Conservation (phyloP, 129 eudicot genomes). For the Deinandra increscens region DNA sequence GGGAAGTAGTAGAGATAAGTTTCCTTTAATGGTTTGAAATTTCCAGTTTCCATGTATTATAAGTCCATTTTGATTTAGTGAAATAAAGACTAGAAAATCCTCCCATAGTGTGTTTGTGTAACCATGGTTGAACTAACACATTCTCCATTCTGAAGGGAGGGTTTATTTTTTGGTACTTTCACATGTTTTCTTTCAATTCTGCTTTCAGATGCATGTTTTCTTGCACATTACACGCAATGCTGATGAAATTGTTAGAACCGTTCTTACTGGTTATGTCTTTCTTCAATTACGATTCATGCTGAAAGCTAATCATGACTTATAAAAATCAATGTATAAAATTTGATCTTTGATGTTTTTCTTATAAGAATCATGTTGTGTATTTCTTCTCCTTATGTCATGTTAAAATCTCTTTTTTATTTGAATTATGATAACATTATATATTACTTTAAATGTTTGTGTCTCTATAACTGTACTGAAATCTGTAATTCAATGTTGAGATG, state of each 20-base stretch:
- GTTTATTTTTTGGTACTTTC: too few relatives aligned
- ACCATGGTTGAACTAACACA: too few relatives aligned
- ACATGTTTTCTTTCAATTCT: too few relatives aligned
- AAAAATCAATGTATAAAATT: background rate
- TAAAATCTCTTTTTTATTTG: background rate
- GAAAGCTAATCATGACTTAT: background rate
- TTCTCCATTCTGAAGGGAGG: too few relatives aligned
- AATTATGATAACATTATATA: background rate
- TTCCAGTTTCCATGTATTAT: too few relatives aligned
- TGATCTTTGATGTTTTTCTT: background rate
- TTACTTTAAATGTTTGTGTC: background rate
- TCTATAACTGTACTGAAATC: background rate
- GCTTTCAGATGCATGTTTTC: too few relatives aligned
- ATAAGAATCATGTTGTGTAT: background rate
- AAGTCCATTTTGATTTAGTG: too few relatives aligned
- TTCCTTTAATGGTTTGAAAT: too few relatives aligned
- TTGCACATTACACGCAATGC: too few relatives aligned
- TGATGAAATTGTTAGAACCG: background rate
- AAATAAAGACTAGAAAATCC: too few relatives aligned
- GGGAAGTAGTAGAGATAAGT: too few relatives aligned
- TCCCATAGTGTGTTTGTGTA: too few relatives aligned
- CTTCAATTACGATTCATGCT: background rate
- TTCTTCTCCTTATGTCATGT: background rate
- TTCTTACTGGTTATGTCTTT: background rate
- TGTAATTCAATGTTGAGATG: slow-evolving; percentile 17